Evolutionary conservation across 257 asterid genomes (phyloP).

Genomic region (Primulina eburnea): DNA sequence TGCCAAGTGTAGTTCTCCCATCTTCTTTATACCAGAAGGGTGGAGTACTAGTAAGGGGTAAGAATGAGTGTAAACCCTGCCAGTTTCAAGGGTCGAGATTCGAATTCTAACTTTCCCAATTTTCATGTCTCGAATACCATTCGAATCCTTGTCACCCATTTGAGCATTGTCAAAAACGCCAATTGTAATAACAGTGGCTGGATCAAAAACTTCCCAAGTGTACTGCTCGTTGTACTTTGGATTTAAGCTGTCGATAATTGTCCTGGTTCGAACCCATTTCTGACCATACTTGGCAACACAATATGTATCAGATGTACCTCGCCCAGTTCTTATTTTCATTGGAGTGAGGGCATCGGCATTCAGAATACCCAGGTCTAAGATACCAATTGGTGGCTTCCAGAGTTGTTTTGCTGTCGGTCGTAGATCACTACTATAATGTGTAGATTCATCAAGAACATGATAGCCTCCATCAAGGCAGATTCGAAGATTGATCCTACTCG

Average conservation of each 20-base stretch:
- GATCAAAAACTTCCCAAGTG: conserved; percentile 93
- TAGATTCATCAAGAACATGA: conserved; percentile 89
- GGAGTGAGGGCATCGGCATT: conserved; percentile 70
- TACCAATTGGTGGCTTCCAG: conserved; percentile 88
- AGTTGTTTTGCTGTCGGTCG: conserved; percentile 85
- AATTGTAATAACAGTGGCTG: conserved; percentile 82
- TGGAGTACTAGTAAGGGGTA: conserved; percentile 81
- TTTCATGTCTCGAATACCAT: conserved; percentile 49
- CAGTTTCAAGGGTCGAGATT: conserved; percentile 84
- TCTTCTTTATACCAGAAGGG: conserved; percentile 86
- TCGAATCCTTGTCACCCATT: conserved; percentile 40
- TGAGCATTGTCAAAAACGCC: conserved; percentile 80
- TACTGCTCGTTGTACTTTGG: conserved; percentile 96
- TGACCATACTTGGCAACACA: conserved; percentile 90
- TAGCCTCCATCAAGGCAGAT: conserved; percentile 89
- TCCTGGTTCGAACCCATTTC: conserved; percentile 89
- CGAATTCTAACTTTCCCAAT: conserved; percentile 89
- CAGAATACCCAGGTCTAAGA: conserved; percentile 70
- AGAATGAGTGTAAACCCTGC: conserved; percentile 72
- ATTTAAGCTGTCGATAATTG: conserved; percentile 68
- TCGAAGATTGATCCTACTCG: conserved; percentile 77
- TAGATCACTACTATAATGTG: conserved; percentile 83
- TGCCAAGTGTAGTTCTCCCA: conserved; percentile 93
- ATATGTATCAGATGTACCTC: conserved; percentile 74
- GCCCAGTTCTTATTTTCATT: conserved; percentile 64